Conservation (phyloP, 345 rosid species). For the Psidium friedrichsthalianum region DNA sequence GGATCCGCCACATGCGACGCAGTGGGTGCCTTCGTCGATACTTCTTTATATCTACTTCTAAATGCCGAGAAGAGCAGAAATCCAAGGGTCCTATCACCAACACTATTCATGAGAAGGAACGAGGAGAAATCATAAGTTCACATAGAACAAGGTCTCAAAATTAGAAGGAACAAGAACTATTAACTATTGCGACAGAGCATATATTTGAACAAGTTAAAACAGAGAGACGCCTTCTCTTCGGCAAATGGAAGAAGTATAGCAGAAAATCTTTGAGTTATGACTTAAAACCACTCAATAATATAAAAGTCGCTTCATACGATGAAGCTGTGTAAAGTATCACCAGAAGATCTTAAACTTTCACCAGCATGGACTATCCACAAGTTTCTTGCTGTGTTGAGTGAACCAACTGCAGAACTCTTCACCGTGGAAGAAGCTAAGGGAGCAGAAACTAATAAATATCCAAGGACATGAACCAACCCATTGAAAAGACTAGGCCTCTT, state of each 20-base stretch:
- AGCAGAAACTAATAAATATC: background rate
- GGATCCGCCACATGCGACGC: constrained; percentile 45
- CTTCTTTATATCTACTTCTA: constrained; percentile 62
- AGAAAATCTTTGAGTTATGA: background rate
- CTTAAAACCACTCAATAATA: background rate
- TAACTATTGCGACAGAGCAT: background rate
- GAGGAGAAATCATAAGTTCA: background rate
- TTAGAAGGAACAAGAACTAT: background rate
- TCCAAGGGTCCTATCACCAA: constrained; percentile 62
- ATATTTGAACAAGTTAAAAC: background rate
- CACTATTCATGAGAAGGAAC: constrained; percentile 15
- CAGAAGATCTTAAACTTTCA: background rate
- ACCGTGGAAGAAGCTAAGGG: background rate
- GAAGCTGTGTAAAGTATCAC: background rate
- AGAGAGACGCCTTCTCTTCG: too few relatives aligned
- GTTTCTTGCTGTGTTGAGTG: background rate
- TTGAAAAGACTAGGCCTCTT: background rate
- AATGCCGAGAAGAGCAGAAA: constrained; percentile 62
- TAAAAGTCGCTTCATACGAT: background rate
- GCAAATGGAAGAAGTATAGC: too few relatives aligned
- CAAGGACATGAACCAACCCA: background rate
- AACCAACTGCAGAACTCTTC: background rate
- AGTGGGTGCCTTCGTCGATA: constrained; percentile 66
- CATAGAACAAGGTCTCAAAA: background rate
- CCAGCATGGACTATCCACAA: background rate